Conservation (phyloP, 257 asterid species). For the Solanum phureja region DNA sequence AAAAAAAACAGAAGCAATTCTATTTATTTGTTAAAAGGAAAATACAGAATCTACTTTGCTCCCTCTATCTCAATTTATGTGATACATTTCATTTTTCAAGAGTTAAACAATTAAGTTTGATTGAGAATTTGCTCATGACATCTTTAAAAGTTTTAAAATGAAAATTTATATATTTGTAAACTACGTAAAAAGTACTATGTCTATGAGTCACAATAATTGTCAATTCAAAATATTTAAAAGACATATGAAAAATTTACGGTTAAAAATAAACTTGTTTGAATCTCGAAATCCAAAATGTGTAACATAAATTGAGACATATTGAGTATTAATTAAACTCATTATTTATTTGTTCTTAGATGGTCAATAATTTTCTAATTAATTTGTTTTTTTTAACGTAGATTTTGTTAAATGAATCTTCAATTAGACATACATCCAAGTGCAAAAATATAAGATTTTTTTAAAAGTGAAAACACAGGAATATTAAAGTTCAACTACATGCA, state of each 20-base stretch:
- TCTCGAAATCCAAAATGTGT: accelerated
- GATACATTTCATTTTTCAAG: too few species aligned
- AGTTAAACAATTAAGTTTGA: too few species aligned
- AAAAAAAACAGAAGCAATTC: not conserved
- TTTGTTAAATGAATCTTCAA: not conserved
- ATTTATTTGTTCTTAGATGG: not conserved
- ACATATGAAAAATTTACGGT: too few species aligned
- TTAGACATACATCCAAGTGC: not conserved
- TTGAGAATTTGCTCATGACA: not conserved
- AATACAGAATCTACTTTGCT: not conserved
- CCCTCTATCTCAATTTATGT: too few species aligned
- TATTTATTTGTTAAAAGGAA: not conserved
- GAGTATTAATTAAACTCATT: not conserved
- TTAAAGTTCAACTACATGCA: not conserved
- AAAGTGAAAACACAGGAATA: not conserved
- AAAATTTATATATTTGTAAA: too few species aligned
- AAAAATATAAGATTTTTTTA: not conserved
- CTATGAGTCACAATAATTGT: too few species aligned
- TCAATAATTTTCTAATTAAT: not conserved
- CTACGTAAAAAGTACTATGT: not conserved
- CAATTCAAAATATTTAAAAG: not conserved
- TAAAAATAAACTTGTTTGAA: too few species aligned
- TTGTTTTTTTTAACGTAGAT: not conserved
- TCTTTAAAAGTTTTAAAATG: too few species aligned
- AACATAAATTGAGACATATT: too few species aligned